Conservation (phyloP, 2,329 filamentous ascomycete species). For the Didymosphaeria variabile region DNA sequence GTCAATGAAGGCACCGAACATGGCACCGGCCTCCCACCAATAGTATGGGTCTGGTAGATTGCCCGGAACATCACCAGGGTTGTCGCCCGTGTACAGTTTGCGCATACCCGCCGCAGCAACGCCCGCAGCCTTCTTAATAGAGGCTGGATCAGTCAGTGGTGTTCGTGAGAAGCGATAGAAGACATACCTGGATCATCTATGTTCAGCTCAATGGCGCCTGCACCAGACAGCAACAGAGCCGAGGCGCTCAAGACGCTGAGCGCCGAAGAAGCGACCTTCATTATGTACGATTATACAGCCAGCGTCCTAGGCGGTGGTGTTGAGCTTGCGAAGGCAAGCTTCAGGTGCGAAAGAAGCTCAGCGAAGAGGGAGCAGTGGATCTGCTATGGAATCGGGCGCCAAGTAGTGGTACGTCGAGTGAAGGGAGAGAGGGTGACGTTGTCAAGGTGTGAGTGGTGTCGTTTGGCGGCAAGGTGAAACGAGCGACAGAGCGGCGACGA, state of each 20-base stretch:
- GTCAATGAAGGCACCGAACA: slow-evolving; percentile 52
- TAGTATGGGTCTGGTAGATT: slow-evolving; percentile 60
- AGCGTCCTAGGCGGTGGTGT: slow-evolving; percentile 21
- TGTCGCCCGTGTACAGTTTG: slow-evolving; percentile 71
- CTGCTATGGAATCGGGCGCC: not conserved
- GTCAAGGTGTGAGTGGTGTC: not conserved
- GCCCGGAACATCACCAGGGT: slow-evolving; percentile 66
- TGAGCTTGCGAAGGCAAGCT: slow-evolving; percentile 37
- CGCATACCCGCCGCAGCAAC: slow-evolving; percentile 69
- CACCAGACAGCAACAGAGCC: slow-evolving; percentile 41
- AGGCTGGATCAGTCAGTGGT: slow-evolving; percentile 57
- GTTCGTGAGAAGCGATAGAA: slow-evolving; percentile 5
- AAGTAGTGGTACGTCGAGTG: not conserved
- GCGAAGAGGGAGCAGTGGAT: not conserved
- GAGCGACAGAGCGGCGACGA: slow-evolving; percentile 12
- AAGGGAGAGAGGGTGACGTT: not conserved
- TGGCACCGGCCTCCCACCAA: slow-evolving; percentile 55
- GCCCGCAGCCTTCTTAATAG: slow-evolving; percentile 68
- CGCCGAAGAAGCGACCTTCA: slow-evolving; percentile 46
- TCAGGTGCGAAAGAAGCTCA: not conserved
- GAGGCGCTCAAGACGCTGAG: slow-evolving; percentile 44
- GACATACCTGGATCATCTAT: slow-evolving; percentile 39
- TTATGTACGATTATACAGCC: slow-evolving; percentile 30
- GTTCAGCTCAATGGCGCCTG: slow-evolving; percentile 44
- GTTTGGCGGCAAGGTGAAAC: slow-evolving; percentile 12